phyloP scores from a whole-genome alignment of 2,329 filamentous ascomycete genomes.

The Celoporthe dispersa region DNA sequence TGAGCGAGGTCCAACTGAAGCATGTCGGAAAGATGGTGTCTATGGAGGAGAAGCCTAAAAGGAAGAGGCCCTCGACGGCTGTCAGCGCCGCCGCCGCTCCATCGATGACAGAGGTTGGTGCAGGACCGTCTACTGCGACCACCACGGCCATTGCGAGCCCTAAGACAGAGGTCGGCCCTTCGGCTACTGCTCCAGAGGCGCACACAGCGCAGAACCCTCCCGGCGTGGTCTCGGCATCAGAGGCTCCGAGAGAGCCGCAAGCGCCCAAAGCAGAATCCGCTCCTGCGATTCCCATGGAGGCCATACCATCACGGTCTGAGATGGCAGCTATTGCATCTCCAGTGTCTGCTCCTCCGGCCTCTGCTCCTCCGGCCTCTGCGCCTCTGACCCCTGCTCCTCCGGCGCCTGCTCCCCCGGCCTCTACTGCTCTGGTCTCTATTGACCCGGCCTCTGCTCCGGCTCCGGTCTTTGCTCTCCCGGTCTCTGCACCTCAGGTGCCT shows the following conservation, averaged over 20 bases:
- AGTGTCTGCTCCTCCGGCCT: conserved; percentile 32
- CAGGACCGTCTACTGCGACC: conserved; percentile 15
- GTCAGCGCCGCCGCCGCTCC: conserved; percentile 35
- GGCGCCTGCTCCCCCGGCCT: not conserved
- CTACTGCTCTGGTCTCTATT: not conserved
- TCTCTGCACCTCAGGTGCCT: conserved; percentile 28
- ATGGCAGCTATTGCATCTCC: not conserved
- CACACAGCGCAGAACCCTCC: conserved; percentile 16
- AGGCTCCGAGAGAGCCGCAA: conserved; percentile 23
- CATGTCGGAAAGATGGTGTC: conserved; percentile 69
- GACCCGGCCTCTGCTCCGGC: not conserved
- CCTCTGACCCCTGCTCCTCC: conserved; percentile 29
- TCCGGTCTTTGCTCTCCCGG: conserved; percentile 1
- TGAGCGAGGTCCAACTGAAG: conserved; percentile 75
- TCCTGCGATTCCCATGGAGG: conserved; percentile 12
- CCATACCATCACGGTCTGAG: not conserved
- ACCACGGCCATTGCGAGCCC: conserved; percentile 18
- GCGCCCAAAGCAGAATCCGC: conserved; percentile 24
- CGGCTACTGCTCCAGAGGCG: conserved; percentile 29
- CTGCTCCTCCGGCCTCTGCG: conserved; percentile 10
- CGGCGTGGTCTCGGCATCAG: conserved; percentile 7
- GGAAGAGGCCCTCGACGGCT: conserved; percentile 53
- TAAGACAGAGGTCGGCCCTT: conserved; percentile 30
- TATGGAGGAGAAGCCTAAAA: conserved; percentile 61
- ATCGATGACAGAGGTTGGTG: conserved; percentile 37